Evolutionary conservation across 148 eudicot species (phyloP).

Genomic region (Rhododendron williamsianum): DNA sequence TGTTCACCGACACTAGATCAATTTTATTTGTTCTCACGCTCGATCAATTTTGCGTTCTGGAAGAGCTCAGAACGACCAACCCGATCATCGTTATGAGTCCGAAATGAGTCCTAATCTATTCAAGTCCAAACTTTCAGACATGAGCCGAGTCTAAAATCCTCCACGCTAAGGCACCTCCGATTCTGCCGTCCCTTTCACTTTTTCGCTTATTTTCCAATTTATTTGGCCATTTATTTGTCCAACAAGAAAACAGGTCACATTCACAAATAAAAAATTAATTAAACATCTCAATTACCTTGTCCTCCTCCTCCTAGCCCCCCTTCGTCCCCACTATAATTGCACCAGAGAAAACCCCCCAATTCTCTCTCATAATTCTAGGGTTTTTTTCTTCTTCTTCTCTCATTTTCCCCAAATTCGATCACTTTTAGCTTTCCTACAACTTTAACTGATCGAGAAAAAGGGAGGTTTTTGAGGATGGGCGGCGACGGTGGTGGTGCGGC

Average conservation of each 20-base stretch:
- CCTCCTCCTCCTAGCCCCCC: not conserved
- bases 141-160: not conserved
- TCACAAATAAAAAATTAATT: not conserved
- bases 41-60: not conserved
- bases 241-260: not conserved
- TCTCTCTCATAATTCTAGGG: not conserved
- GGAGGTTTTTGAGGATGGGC: slow-evolving; percentile 5
- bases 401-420: not conserved
- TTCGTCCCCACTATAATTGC: not conserved
- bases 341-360: not conserved
- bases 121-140: not conserved
- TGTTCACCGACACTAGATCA: not conserved
- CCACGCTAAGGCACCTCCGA: slow-evolving; percentile 5
- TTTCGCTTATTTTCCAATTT: not conserved
- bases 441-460: not conserved
- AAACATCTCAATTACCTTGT: not conserved
- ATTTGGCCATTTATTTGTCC: not conserved
- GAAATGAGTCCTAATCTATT: not conserved
- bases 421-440: too few species aligned
- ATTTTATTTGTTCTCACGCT: not conserved
- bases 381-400: not conserved
- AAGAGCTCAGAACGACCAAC: too few species aligned
- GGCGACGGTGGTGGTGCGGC: slow-evolving; percentile 4
- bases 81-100: not conserved
- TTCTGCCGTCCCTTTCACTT: not conserved